A percentile compares a stretch with the other conserved stretches of the same genome.
phyloP scores from a whole-genome alignment of 208 protist genomes.

The Leptomonas pyrrhocoris region DNA sequence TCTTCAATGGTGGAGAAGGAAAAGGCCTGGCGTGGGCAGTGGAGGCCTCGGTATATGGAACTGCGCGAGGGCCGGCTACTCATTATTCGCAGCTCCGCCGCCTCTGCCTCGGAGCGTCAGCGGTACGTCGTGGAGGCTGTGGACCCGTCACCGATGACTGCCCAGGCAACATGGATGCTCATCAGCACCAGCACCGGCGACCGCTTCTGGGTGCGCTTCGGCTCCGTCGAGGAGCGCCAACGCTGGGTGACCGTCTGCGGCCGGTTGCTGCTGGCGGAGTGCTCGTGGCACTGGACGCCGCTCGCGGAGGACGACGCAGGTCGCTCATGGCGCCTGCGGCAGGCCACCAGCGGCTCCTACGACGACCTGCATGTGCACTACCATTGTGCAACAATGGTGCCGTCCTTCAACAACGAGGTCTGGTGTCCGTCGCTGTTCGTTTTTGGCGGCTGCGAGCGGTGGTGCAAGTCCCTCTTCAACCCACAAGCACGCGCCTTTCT shows the following conservation, averaged over 20 bases:
- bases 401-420: slow-evolving; percentile 19
- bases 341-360: slow-evolving; percentile 36
- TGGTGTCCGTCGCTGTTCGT: slow-evolving; percentile 40
- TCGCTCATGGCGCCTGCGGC: slow-evolving; percentile 21
- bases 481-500: slow-evolving; percentile 41
- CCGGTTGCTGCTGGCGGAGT: slow-evolving; percentile 33
- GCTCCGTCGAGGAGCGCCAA: slow-evolving; percentile 40
- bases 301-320: slow-evolving; percentile 38
- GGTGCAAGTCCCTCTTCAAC: slow-evolving; percentile 39
- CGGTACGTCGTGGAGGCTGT: slow-evolving; percentile 55
- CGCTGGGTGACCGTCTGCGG: slow-evolving; percentile 49
- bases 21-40: slow-evolving; percentile 60
- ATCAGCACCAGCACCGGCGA: slow-evolving; percentile 61
- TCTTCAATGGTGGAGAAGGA: slow-evolving; percentile 64
- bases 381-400: slow-evolving; percentile 40
- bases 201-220: slow-evolving; percentile 75
- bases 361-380: slow-evolving; percentile 57
- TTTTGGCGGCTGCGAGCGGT: slow-evolving; percentile 46
- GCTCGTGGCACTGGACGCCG: slow-evolving; percentile 66
- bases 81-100: slow-evolving; percentile 44
- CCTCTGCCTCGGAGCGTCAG: slow-evolving; percentile 35
- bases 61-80: slow-evolving; percentile 57
- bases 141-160: slow-evolving; percentile 38
- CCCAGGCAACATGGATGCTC: slow-evolving; percentile 42
- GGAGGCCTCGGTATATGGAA: slow-evolving; percentile 65